phyloP scores from a whole-genome alignment of 2,329 filamentous ascomycete species.

The Diaporthe capsici region DNA sequence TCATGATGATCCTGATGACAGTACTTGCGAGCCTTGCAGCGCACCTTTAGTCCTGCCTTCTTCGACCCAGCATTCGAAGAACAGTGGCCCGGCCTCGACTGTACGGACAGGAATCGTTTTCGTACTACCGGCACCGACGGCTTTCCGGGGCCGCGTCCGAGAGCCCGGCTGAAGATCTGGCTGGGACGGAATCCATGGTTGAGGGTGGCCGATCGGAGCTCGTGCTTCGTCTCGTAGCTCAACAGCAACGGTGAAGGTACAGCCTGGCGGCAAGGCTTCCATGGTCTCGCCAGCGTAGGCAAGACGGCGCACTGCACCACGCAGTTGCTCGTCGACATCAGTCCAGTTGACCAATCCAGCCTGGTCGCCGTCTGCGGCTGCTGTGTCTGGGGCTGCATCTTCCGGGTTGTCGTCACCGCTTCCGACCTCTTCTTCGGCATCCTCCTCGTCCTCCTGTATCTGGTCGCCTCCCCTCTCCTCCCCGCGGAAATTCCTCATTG shows the following conservation, averaged over 20 bases:
- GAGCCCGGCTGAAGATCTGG: constrained; percentile 59
- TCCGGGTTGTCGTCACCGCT: constrained; percentile 37
- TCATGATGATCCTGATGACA: constrained; percentile 24
- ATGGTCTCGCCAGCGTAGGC: constrained; percentile 72
- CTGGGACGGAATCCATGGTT: constrained; percentile 72
- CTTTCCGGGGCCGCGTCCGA: constrained; percentile 50
- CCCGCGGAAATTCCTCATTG: constrained; percentile 47
- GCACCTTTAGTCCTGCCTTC: constrained; percentile 62
- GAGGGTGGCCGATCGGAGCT: constrained; percentile 72
- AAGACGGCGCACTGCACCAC: constrained; percentile 75
- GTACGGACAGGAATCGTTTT: constrained; percentile 66
- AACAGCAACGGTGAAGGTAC: constrained; percentile 82
- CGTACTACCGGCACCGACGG: constrained; percentile 54
- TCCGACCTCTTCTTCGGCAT: constrained; percentile 41
- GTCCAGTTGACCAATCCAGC: constrained; percentile 60
- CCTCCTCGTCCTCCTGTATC: constrained; percentile 42
- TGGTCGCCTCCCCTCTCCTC: constrained; percentile 44
- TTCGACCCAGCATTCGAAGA: constrained; percentile 78
- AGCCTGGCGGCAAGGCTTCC: constrained; percentile 70
- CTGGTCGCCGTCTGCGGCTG: constrained; percentile 36
- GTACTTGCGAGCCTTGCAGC: constrained; percentile 16
- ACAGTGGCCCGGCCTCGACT: constrained; percentile 70
- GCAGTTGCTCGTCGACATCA: constrained; percentile 80
- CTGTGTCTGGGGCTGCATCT: constrained; percentile 29
- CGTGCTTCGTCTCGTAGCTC: constrained; percentile 75